Base-by-base conservation (phyloP, 1,139 yeast genomes). In the Kluyveromyces sp. region DNA sequence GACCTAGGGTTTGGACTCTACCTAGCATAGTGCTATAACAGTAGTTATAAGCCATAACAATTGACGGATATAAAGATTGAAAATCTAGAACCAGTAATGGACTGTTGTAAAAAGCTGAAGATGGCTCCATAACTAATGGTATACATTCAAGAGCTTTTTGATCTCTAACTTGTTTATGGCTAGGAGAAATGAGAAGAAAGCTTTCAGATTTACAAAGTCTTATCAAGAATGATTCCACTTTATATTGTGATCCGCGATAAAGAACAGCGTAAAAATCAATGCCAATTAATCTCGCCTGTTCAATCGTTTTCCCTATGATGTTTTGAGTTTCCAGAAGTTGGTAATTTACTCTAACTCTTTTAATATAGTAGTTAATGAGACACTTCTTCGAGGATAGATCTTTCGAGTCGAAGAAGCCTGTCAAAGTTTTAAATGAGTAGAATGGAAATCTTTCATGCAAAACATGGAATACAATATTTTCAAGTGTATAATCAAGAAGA, bases 121-220 rank as follows among this genome's bases (percentile, higher is more conserved):
- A 78, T 0, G 98, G 98, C 60, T 92, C 98, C 89, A 92, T 79
- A 3, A 92, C 87, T 48, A 92, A 69, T 0, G 98, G 96, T 6
- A 92, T 78, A 53, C 89, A 84, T 57, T 89, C 96, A 41, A 92
- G 68, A 0, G 97, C 85, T 56, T 82, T 81, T 74, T 90, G 96
- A 45, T 81, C 77, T 57, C 85, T 86, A 0, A 92, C 97, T 51
- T 88, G 88, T 43, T 74, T 70, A 57, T 84, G 83, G 33, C 88
- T 79, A 0, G 98, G 97, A 0, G 97, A 86, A 26, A 83, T 69
- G 49, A 89, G 63, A 38, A 92, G 63, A 46, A 75, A 78, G 58
- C 83, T 83, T 60, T 89, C 96, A 7, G 79, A 71, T 57, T 88
- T 88, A 32, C 94, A 76, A 27, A 92, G 68, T 47, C 98, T 68